phyloP scores from a whole-genome alignment of 1,139 yeast species.

The Hemisphaericaspora lyxosophila region DNA sequence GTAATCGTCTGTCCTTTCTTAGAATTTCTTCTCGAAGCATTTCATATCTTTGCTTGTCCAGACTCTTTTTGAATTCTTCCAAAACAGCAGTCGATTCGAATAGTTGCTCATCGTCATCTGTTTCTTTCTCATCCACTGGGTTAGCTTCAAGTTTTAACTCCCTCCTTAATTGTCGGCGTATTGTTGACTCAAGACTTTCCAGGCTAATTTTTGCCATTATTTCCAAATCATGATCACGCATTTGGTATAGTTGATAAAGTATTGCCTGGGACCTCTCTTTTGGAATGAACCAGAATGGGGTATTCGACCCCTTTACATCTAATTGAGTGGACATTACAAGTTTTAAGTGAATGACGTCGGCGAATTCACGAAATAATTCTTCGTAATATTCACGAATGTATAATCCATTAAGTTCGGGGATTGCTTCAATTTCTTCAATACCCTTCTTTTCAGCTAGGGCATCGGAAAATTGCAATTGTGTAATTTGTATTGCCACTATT shows the following conservation, averaged over 20 bases:
- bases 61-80: slow-evolving; percentile 13
- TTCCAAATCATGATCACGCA: slow-evolving; percentile 25
- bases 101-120: background rate
- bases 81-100: slow-evolving; percentile 9
- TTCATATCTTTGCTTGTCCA: slow-evolving; percentile 19
- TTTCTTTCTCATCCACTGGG: background rate
- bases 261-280: slow-evolving; percentile 18
- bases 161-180: slow-evolving; percentile 8
- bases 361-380: slow-evolving; percentile 20
- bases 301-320: too few relatives aligned
- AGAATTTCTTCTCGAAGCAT: slow-evolving; percentile 25
- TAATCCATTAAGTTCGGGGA: slow-evolving; percentile 32
- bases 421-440: slow-evolving; percentile 19
- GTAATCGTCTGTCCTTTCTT: slow-evolving; percentile 25
- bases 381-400: slow-evolving; percentile 27
- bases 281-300: slow-evolving; percentile 6
- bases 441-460: slow-evolving; percentile 11
- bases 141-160: slow-evolving; percentile 1
- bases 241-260: slow-evolving; percentile 25
- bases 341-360: too few relatives aligned
- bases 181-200: slow-evolving; percentile 23
- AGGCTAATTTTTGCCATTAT: slow-evolving; percentile 26
- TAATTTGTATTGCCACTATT: slow-evolving; percentile 32
- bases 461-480: slow-evolving; percentile 6
- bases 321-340: too few relatives aligned